These are phyloP conservation scores for Gloeostereum incarnatum DNA, from an alignment of 768 basidiomycete species.

Conservation along the genomic window DNA sequence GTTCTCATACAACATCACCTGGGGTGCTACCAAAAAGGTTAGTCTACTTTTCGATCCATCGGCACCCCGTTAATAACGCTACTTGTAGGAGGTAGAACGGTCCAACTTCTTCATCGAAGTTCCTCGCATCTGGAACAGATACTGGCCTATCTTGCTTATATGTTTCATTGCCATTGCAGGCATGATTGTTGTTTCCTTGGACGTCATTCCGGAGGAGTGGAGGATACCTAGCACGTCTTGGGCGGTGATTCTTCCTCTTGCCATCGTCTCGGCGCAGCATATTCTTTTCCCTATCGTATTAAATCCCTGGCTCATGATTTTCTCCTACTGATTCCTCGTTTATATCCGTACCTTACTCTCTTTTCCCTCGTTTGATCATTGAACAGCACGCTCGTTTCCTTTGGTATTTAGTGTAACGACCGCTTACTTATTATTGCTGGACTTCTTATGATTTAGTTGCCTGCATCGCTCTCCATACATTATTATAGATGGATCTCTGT, in stretches of 20 bases:
- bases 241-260: conserved; percentile 71
- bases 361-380: too few relatives aligned
- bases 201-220: conserved; percentile 55
- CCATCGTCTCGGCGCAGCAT: conserved; percentile 55
- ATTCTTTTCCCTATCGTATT: conserved; percentile 77
- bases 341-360: too few relatives aligned
- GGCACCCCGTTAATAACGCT: background rate
- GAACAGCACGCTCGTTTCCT: too few relatives aligned
- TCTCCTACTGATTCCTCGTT: conserved; percentile 54
- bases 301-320: conserved; percentile 87
- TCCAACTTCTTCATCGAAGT: conserved; percentile 91
- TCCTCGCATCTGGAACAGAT: conserved; percentile 74
- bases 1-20: conserved; percentile 71
- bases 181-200: conserved; percentile 48
- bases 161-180: conserved; percentile 39
- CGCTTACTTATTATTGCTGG: too few relatives aligned
- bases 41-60: background rate
- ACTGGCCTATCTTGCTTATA: conserved; percentile 55
- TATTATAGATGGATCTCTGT: too few relatives aligned
- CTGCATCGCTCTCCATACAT: too few relatives aligned
- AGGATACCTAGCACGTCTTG: conserved; percentile 51
- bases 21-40: conserved; percentile 69
- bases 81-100: conserved; percentile 68
- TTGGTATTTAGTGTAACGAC: too few relatives aligned
- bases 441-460: too few relatives aligned